Base-by-base conservation (phyloP, 2,329 filamentous ascomycete species). In the Neofusicoccum ribis region DNA sequence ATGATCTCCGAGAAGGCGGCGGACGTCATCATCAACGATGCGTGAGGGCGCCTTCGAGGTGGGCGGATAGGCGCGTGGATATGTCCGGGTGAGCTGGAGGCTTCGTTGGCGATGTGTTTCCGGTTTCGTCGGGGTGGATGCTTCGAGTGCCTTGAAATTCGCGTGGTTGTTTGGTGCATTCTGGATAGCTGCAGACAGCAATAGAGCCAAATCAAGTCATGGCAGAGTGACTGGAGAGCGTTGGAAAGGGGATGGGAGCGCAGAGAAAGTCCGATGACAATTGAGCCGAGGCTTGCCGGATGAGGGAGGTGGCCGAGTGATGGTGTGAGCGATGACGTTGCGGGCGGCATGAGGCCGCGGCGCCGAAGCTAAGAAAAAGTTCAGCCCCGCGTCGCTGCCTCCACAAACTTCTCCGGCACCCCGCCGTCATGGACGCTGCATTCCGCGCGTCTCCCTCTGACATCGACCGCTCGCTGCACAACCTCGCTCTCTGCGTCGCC, bases 1-100 rank as follows among this genome's bases (percentile, higher is more conserved):
- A 85, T 88, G 73, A 77, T 85, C 5, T 81, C 79, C 1, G 86
- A 89, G 78, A 89, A 89, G 79, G 87, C 87, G 0, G 83, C 84
- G 1, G 85, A 88, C 72, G 61, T 51, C 15, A 82, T 65, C 6
- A 52, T 61, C 15, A 59, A 64, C n/a, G 62, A 43, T 3, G 41
- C 41, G 41, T 23, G 9, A 41, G 27, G 27, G 27, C 27, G 7
- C 5, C 27, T 31, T 31, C 1, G 27, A 31, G 27, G 27, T 5
- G 5, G 27, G 27, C 27, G 27, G 27, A 31, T 2, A 31, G 27
- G 27, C 27, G 27, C 27, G 27, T 7, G 27, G 27, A 31, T 31
- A 31, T 31, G 27, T 31, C 27, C 27, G 27, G 5, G 6, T 7
- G 27, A 31, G 27, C 27, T 31, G 5, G 27, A 31, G 27, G 27